Evolutionary conservation across 805 yeast species (phyloP).

Genomic region (Cyberlindnera euphorbiiphila): DNA sequence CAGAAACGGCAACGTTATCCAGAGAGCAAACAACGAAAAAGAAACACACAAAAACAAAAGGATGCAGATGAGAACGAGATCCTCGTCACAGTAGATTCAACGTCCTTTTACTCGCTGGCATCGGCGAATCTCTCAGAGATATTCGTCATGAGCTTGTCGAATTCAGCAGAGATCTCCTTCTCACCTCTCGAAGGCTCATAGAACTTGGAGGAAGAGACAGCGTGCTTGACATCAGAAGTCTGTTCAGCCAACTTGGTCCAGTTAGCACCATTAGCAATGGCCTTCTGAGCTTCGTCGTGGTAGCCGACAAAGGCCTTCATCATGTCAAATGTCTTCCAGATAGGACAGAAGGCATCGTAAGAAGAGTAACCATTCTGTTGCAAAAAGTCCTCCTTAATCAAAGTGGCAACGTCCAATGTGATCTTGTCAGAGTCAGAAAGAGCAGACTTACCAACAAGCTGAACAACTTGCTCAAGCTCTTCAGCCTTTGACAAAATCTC

Average conservation of each 20-base stretch:
- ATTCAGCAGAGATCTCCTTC: constrained; percentile 69
- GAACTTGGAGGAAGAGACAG: constrained; percentile 92
- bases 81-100: too few relatives aligned
- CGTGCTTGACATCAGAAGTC: constrained; percentile 87
- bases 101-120: constrained; percentile 69
- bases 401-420: constrained; percentile 84
- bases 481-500: constrained; percentile 96
- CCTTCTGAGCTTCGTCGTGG: constrained; percentile 96
- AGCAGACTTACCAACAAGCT: constrained; percentile 98
- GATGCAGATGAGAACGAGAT: too few relatives aligned
- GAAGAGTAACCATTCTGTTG: constrained; percentile 99
- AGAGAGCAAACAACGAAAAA: too few relatives aligned
- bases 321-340: constrained; percentile 98
- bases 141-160: constrained; percentile 65
- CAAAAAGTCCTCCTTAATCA: constrained; percentile 95
- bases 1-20: neutral
- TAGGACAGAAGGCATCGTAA: constrained; percentile 98
- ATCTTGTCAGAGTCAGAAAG: constrained; percentile 95
- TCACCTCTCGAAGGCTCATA: constrained; percentile 93
- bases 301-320: constrained; percentile 91
- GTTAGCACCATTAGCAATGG: constrained; percentile 86
- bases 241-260: constrained; percentile 92
- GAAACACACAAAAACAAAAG: too few relatives aligned
- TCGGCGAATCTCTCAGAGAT: constrained; percentile 93
- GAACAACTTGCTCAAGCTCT: constrained; percentile 98